phyloP scores from a whole-genome alignment of 768 basidiomycete species.

The Mycena belliarum region DNA sequence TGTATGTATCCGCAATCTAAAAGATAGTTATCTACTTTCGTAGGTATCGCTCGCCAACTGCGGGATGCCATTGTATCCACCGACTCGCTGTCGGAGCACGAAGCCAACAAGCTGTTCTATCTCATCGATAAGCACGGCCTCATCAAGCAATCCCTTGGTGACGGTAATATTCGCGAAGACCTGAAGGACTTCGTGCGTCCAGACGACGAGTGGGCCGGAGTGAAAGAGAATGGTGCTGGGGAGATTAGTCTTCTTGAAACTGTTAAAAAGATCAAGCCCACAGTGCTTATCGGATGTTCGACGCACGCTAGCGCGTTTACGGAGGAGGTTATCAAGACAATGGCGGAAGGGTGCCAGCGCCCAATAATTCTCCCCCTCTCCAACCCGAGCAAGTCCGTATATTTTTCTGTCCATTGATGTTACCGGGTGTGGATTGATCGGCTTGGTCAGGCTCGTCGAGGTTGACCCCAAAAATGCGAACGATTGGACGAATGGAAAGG shows the following conservation, averaged over 20 bases:
- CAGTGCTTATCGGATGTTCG: conserved; percentile 83
- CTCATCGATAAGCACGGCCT: conserved; percentile 72
- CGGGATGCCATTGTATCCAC: conserved; percentile 70
- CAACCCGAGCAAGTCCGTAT: conserved; percentile 63
- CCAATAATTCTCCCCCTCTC: conserved; percentile 86
- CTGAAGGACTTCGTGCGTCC: conserved; percentile 58
- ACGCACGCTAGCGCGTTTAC: conserved; percentile 79
- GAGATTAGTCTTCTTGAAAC: conserved; percentile 64
- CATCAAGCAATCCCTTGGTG: conserved; percentile 48
- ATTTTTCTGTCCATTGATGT: too few species aligned
- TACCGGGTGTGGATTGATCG: background rate
- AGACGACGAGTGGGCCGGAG: conserved; percentile 55
- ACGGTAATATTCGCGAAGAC: conserved; percentile 44
- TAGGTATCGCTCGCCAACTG: conserved; percentile 63
- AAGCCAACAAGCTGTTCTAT: conserved; percentile 70
- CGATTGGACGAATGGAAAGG: conserved; percentile 79
- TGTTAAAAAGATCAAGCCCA: conserved; percentile 72
- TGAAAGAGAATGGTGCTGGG: conserved; percentile 36
- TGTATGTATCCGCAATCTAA: background rate
- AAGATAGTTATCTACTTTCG: background rate
- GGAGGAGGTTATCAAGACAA: conserved; percentile 63
- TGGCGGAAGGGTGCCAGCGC: conserved; percentile 67
- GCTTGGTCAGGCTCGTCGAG: conserved; percentile 55
- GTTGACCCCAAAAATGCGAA: conserved; percentile 70
- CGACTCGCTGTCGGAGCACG: conserved; percentile 50